Conservation (phyloP, 768 basidiomycete genomes). For the Kwoniella sp. region DNA sequence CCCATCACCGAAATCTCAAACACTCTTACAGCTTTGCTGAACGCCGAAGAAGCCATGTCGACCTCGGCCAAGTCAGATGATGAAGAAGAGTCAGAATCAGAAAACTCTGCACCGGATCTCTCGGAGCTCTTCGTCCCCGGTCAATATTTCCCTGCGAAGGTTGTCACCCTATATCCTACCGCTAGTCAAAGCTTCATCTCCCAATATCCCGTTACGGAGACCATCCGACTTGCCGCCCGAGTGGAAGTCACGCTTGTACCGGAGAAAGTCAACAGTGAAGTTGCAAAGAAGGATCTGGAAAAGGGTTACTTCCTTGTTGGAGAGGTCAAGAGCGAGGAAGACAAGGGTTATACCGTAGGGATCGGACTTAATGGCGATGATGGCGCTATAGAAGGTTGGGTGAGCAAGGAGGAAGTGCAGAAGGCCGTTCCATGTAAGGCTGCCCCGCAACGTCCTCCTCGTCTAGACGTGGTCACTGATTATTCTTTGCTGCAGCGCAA, state of each 20-base stretch:
- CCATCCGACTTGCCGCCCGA: conserved; percentile 46
- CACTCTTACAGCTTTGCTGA: conserved; percentile 72
- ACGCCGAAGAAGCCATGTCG: conserved; percentile 59
- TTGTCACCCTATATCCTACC: conserved; percentile 68
- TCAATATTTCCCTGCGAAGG: conserved; percentile 79
- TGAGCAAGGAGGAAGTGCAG: conserved; percentile 73
- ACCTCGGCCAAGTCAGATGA: conserved; percentile 58
- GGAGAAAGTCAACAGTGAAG: conserved; percentile 76
- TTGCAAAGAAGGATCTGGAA: conserved; percentile 75
- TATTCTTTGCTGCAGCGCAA: conserved; percentile 34
- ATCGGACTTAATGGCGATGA: conserved; percentile 65
- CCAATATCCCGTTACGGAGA: conserved; percentile 53
- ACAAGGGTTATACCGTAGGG: conserved; percentile 90
- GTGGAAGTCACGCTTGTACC: conserved; percentile 85
- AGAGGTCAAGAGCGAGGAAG: conserved; percentile 80
- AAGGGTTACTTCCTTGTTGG: conserved; percentile 61
- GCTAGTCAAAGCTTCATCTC: conserved; percentile 60
- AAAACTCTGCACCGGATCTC: conserved; percentile 64
- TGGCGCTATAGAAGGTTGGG: conserved; percentile 73
- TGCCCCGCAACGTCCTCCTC: too few species aligned
- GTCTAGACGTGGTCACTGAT: too few species aligned
- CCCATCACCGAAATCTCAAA: conserved; percentile 89
- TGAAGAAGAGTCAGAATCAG: conserved; percentile 59
- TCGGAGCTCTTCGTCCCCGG: conserved; percentile 76
- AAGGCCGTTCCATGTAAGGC: conserved; percentile 51